Conservation (phyloP, 192 early-diverging fungal genomes). For the Thoreauomyces humboldtii region DNA sequence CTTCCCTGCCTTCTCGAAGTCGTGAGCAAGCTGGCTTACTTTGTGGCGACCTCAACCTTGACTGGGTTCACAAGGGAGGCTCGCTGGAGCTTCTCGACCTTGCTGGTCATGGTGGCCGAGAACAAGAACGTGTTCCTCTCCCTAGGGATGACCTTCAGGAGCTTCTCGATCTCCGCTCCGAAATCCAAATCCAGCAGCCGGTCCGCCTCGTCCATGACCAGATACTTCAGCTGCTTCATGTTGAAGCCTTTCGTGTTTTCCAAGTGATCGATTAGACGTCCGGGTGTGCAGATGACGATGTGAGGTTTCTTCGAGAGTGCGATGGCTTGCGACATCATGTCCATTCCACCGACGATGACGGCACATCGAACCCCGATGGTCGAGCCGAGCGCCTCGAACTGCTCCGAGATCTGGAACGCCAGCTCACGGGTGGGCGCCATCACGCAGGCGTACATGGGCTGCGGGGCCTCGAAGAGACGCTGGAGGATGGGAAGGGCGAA, state of each 20-base stretch:
- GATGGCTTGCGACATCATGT: slow-evolving; percentile 94
- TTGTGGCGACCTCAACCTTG: slow-evolving; percentile 92
- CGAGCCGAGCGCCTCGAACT: slow-evolving; percentile 85
- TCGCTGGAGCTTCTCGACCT: slow-evolving; percentile 92
- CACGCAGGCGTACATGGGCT: slow-evolving; percentile 89
- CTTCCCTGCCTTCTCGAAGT: background rate
- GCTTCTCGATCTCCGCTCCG: slow-evolving; percentile 92
- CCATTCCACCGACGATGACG: slow-evolving; percentile 95
- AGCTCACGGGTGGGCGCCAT: slow-evolving; percentile 97
- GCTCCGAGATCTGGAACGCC: slow-evolving; percentile 91
- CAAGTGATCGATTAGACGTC: slow-evolving; percentile 91
- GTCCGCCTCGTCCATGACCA: slow-evolving; percentile 95
- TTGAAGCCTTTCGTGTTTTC: slow-evolving; percentile 99
- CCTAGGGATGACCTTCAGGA: slow-evolving; percentile 86
- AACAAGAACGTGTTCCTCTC: slow-evolving; percentile 92
- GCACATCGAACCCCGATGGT: slow-evolving; percentile 89
- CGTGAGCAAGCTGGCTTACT: slow-evolving; percentile 42
- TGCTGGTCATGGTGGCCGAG: slow-evolving; percentile 98
- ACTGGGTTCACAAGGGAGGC: slow-evolving; percentile 93
- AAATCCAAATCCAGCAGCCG: slow-evolving; percentile 92
- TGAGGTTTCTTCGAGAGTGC: slow-evolving; percentile 94
- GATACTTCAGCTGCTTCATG: slow-evolving; percentile 83
- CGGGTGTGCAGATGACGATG: slow-evolving; percentile 92
- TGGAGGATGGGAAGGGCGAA: slow-evolving; percentile 89
- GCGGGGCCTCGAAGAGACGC: slow-evolving; percentile 84